Base-by-base conservation (phyloP, 2,329 filamentous ascomycete species). In the Pezicula radicicola region DNA sequence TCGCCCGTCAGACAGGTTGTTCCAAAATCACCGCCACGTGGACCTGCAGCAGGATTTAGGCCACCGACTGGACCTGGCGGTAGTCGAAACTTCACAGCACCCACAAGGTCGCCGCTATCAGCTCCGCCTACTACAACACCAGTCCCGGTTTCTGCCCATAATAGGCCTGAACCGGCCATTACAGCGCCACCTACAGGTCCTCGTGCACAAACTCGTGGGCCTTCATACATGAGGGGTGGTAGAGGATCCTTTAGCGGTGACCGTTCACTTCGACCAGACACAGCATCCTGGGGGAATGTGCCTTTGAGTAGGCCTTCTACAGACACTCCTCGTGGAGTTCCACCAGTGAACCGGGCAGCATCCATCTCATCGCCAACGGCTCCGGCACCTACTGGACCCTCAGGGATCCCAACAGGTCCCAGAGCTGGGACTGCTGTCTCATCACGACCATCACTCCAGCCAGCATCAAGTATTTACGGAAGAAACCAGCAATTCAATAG, bases 51-150 rank as follows among this genome's bases (percentile, higher is more conserved):
- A 47, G 59, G 56, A 16, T 64, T 64, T 43, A 60, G 63, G 55
- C 53, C 64, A 46, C 62, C 66, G 21, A 67, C 66, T 43, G 66
- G 66, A 46, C 66, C 66, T 33, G 63, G 64, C 50, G 48, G 59
- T 33, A 53, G 46, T 37, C 60, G 64, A 46, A 66, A 60, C 40
- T 66, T 66, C 21, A 60, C 60, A 27, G 56, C 62, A 39, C 58
- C 64, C 25, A 28, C 42, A 16, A 45, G 21, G 28, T 45, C 42
- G 3, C 42, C 42, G 19, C 42, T 45, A 44, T 45, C 53, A 16
- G 53, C 46, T 33, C 57, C 58, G 7, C 43, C 56, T 53, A 53
- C 28, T 21, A 49, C n/a, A 35, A 37, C 50, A 35, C 48, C 59
- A 25, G 44, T 51, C 30, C 54, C 57, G 12, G 57, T 55, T 39